Evolutionary conservation across 1,284 basidiomycete genomes (phyloP).

Genomic region (Prillingera fragicola): DNA sequence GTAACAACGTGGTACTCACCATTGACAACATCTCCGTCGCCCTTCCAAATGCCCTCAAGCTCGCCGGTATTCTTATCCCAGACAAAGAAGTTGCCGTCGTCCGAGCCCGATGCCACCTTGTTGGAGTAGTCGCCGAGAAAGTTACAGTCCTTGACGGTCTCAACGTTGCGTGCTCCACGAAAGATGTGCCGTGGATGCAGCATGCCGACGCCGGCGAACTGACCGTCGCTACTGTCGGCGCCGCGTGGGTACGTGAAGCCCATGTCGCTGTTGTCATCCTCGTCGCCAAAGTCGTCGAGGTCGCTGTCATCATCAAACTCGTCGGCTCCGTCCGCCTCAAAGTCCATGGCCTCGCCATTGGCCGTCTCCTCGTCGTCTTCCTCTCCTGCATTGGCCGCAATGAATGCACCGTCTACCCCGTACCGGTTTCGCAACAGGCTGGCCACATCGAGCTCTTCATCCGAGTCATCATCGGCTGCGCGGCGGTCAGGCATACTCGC

Average conservation of each 20-base stretch:
- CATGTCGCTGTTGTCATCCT: slow-evolving; percentile 11
- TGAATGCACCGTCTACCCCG: no score
- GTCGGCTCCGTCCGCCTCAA: slow-evolving; percentile 36
- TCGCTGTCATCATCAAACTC: slow-evolving; percentile 21
- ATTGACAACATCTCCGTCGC: slow-evolving; percentile 76
- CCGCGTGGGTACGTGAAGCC: not conserved
- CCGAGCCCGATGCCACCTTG: slow-evolving; percentile 77
- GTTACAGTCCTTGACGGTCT: slow-evolving; percentile 91
- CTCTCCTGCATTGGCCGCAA: no score
- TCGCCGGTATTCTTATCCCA: slow-evolving; percentile 68
- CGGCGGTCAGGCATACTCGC: no score
- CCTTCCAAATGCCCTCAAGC: slow-evolving; percentile 73
- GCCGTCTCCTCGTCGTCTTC: slow-evolving; percentile 28
- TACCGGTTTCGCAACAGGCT: no score
- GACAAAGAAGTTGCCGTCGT: slow-evolving; percentile 70
- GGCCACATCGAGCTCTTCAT: slow-evolving; percentile 50
- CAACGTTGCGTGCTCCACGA: slow-evolving; percentile 70
- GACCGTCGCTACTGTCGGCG: slow-evolving; percentile 13
- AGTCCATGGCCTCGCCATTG: slow-evolving; percentile 19
- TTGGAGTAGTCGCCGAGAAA: slow-evolving; percentile 74
- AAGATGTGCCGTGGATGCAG: slow-evolving; percentile 66
- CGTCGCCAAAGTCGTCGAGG: slow-evolving; percentile 15
- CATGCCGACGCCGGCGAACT: slow-evolving; percentile 52
- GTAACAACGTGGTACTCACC: slow-evolving; percentile 21
- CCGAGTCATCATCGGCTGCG: slow-evolving; percentile 4